Percentiles rank a stretch among this genome's conserved stretches.
phyloP scores from a whole-genome alignment of 208 protist genomes.

The Histomonas meleagridis region DNA sequence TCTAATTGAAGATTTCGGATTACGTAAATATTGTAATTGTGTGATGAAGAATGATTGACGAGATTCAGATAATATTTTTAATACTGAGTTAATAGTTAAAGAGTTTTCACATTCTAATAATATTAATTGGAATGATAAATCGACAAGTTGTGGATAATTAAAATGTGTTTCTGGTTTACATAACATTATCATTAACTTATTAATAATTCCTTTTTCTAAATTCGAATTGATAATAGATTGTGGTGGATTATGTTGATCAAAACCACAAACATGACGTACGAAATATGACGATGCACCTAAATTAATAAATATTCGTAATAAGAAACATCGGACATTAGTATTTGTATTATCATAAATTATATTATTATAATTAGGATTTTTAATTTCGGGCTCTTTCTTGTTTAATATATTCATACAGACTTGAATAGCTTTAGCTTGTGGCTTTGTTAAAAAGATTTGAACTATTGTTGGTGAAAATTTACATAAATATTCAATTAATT shows the following conservation, averaged over 20 bases:
- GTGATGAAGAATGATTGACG: not conserved
- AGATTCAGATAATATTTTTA: not conserved
- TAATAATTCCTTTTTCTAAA: not conserved
- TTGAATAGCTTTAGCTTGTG: not conserved
- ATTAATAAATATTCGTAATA: not conserved
- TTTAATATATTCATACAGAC: not conserved
- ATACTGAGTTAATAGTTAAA: not conserved
- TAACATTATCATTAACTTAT: not conserved
- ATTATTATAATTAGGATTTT: not conserved
- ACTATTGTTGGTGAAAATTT: not conserved
- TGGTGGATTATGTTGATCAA: not conserved
- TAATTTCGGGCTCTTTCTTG: not conserved
- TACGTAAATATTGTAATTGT: not conserved
- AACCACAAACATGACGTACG: slow-evolving; percentile 5
- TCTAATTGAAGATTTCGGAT: not conserved
- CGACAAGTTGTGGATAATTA: not conserved
- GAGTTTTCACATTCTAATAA: not conserved
- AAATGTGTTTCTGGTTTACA: not conserved
- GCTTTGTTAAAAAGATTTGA: not conserved
- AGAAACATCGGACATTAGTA: not conserved
- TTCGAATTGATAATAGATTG: not conserved
- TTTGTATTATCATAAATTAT: too few species aligned
- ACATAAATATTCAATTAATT: not conserved
- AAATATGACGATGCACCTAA: not conserved
- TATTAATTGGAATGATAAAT: not conserved